Evolutionary conservation across 306 rosid genomes (phyloP), one percentile per base, ranked within the genome.

Genomic region (Dalbergia cochinchinensis): DNA sequence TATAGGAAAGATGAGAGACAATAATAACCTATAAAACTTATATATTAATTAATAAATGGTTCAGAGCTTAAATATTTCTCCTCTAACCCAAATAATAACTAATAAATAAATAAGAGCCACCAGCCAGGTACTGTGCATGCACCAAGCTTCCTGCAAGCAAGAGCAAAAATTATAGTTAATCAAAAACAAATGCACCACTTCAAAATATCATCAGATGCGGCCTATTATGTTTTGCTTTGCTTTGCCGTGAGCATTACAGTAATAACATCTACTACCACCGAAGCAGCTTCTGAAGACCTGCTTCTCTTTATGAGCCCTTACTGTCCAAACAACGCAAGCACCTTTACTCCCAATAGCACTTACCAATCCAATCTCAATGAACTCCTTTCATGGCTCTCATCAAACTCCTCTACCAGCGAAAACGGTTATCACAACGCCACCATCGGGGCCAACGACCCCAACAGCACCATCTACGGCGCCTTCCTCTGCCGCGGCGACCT

Each of bases 401-500:
- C 74, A 11, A 80, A 79, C 26, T 60, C 83, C 26, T 60, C 83
- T 69, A 73, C 68, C 39, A 34, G 11, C 69, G 4, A 65, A 65
- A 73, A 55, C 5, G 79, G 84, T 12, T 80, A 26, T 62, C 63
- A 80, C 74, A 26, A 73, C 54, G 18, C 84, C 44, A 45, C 69
- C 1, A 16, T 45, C 13, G 71, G 54, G 0, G 20, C 3, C 20
- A 57, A 31, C 61, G 11, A 0, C 37, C n/a, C 26, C 42, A 11
- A 15, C 41, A 68, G 34, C 84, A 57, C 80, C 7, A 48, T 57
- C 34, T 68, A 74, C 18, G 80, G 85, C 9, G 65, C 77, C 48
- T 81, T 81, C 5, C 85, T 81, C 72, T 81, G 85, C 71, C 80
- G 80, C 2, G 85, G 85, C 59, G 85, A 81, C 15, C 80, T 35